Evolutionary conservation across 768 basidiomycete species (phyloP).

Genomic region (Solioccasus polychromus): DNA sequence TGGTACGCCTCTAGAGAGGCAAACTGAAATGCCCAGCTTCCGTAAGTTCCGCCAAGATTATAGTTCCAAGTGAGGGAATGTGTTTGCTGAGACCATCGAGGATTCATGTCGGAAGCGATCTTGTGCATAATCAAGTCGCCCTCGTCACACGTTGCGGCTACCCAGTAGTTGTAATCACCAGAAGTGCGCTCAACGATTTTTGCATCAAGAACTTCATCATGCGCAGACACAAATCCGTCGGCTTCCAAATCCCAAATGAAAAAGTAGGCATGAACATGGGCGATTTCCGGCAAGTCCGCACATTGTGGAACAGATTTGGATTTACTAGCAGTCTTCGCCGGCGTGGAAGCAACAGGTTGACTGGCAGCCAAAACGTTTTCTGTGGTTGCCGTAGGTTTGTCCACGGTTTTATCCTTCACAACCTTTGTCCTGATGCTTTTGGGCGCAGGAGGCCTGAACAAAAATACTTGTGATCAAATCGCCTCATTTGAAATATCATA

Average conservation of each 20-base stretch:
- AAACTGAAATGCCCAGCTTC: slow-evolving; percentile 86
- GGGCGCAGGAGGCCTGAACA: slow-evolving; percentile 23
- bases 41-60: slow-evolving; percentile 50
- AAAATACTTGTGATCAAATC: background rate
- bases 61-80: slow-evolving; percentile 89
- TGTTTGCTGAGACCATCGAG: slow-evolving; percentile 58
- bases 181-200: slow-evolving; percentile 48
- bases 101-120: slow-evolving; percentile 68
- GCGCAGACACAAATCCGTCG: slow-evolving; percentile 42
- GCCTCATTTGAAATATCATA: background rate
- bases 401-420: slow-evolving; percentile 12
- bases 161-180: slow-evolving; percentile 53
- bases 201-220: slow-evolving; percentile 53
- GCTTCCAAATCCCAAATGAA: slow-evolving; percentile 58
- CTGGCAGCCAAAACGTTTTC: slow-evolving; percentile 5
- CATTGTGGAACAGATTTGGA: slow-evolving; percentile 16
- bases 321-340: slow-evolving; percentile 14
- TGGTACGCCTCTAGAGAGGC: slow-evolving; percentile 50
- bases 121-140: slow-evolving; percentile 57
- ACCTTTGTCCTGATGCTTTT: slow-evolving; percentile 17
- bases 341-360: slow-evolving; percentile 12
- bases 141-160: slow-evolving; percentile 51
- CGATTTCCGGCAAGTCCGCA: slow-evolving; percentile 23
- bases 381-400: slow-evolving; percentile 1
- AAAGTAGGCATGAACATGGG: slow-evolving; percentile 51